Conservation (phyloP, 768 basidiomycete genomes). For the Termitomyces sp. region DNA sequence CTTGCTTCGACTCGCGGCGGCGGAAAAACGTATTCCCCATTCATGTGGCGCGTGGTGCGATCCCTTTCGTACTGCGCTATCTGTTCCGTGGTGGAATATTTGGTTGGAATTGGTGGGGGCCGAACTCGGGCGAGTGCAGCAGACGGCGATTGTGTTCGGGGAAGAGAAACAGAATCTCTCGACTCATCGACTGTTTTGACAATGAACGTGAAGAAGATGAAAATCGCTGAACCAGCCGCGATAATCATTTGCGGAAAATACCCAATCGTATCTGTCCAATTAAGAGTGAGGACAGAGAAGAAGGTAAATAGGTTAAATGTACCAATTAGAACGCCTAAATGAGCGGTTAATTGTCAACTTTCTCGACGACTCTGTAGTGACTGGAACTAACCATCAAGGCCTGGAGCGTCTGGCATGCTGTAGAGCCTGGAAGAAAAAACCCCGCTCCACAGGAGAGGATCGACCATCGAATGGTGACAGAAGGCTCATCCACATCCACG, state of each 20-base stretch:
- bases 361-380: background rate
- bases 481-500: constrained; percentile 53
- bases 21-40: constrained; percentile 38
- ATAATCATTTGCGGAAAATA: constrained; percentile 56
- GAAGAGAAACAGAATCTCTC: background rate
- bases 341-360: background rate
- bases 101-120: constrained; percentile 24
- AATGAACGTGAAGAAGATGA: constrained; percentile 36
- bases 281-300: background rate
- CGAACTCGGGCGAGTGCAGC: constrained; percentile 9
- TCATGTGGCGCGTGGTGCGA: constrained; percentile 28
- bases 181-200: constrained; percentile 13
- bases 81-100: constrained; percentile 23
- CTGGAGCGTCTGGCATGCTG: background rate
- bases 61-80: constrained; percentile 32
- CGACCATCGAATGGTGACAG: constrained; percentile 51
- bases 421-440: background rate
- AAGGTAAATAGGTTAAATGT: background rate
- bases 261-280: constrained; percentile 37
- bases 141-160: background rate
- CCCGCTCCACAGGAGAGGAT: constrained; percentile 44
- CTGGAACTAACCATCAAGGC: background rate
- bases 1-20: constrained; percentile 18
- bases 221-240: constrained; percentile 31
- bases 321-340: background rate